These are phyloP conservation scores for Neonectria magnoliae DNA, from an alignment of 2,329 filamentous ascomycete species.

Conservation along the genomic window DNA sequence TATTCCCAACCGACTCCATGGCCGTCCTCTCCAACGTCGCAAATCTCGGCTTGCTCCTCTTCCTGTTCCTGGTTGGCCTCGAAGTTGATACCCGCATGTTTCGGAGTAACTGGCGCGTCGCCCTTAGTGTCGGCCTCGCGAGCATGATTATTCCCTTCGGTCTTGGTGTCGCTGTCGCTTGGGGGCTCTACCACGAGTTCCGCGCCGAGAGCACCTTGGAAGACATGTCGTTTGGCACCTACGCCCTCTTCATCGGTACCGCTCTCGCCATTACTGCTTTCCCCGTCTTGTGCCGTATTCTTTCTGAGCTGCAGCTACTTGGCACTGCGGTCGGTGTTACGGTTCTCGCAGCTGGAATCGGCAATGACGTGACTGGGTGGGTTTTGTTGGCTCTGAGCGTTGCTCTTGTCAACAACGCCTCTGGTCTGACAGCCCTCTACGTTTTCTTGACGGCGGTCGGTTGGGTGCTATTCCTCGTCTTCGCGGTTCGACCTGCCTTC, in stretches of 20 bases:
- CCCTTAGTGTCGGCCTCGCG: slow-evolving; percentile 78
- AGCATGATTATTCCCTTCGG: slow-evolving; percentile 88
- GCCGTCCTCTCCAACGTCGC: slow-evolving; percentile 80
- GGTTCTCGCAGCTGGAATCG: slow-evolving; percentile 88
- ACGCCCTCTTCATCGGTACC: slow-evolving; percentile 84
- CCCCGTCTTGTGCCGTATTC: slow-evolving; percentile 91
- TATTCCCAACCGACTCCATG: slow-evolving; percentile 81
- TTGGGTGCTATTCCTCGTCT: slow-evolving; percentile 80
- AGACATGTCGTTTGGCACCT: slow-evolving; percentile 61
- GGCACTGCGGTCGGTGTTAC: slow-evolving; percentile 86
- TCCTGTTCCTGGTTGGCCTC: slow-evolving; percentile 87
- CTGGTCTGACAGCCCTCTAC: slow-evolving; percentile 84
- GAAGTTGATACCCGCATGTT: slow-evolving; percentile 86
- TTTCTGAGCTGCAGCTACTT: slow-evolving; percentile 90
- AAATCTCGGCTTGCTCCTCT: slow-evolving; percentile 84
- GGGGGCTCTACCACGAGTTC: slow-evolving; percentile 82
- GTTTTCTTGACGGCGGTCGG: slow-evolving; percentile 80
- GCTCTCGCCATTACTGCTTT: slow-evolving; percentile 93
- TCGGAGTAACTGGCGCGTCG: slow-evolving; percentile 81
- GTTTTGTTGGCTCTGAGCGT: slow-evolving; percentile 92
- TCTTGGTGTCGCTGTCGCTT: slow-evolving; percentile 81
- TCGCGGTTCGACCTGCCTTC: slow-evolving; percentile 77
- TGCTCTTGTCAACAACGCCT: slow-evolving; percentile 87
- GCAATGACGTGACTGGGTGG: slow-evolving; percentile 83
- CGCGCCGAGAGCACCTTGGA: slow-evolving; percentile 52